These are phyloP conservation scores for Ambrosiella cleistominuta DNA, from an alignment of 2,329 filamentous ascomycete genomes.

Conservation along the genomic window DNA sequence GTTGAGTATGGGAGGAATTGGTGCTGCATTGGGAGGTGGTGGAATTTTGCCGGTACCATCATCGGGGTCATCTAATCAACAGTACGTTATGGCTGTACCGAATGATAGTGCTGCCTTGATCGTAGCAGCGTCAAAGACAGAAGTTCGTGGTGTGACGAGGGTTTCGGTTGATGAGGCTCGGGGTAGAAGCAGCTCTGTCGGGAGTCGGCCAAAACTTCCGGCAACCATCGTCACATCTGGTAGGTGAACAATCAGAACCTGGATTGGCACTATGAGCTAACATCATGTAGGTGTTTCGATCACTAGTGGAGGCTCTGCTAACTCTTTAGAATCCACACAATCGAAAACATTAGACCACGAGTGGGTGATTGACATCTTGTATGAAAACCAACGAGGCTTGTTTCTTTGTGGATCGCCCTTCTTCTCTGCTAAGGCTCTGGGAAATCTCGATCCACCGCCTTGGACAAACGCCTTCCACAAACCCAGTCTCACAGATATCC, in stretches of 20 bases:
- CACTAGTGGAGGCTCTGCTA: not conserved
- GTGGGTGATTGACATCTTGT: constrained; percentile 65
- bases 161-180: constrained; percentile 1
- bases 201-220: not conserved
- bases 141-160: constrained; percentile 10
- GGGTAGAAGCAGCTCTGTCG: not conserved
- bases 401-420: constrained; percentile 78
- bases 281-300: not conserved
- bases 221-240: not conserved
- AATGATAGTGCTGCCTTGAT: constrained; percentile 3
- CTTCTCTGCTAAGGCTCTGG: constrained; percentile 74
- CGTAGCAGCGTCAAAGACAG: constrained; percentile 4
- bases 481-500: constrained; percentile 47
- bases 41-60: constrained; percentile 10
- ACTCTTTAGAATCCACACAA: not conserved
- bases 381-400: constrained; percentile 84
- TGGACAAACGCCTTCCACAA: constrained; percentile 63
- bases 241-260: not conserved
- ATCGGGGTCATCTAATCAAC: constrained; percentile 1
- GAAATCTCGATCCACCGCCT: constrained; percentile 66
- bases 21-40: constrained; percentile 8
- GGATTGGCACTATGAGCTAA: not conserved
- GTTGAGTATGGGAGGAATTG: constrained; percentile 11
- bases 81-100: constrained; percentile 11
- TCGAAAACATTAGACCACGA: constrained; percentile 22